phyloP scores from a whole-genome alignment of 768 basidiomycete genomes.

The Phaffia tasmanica region DNA sequence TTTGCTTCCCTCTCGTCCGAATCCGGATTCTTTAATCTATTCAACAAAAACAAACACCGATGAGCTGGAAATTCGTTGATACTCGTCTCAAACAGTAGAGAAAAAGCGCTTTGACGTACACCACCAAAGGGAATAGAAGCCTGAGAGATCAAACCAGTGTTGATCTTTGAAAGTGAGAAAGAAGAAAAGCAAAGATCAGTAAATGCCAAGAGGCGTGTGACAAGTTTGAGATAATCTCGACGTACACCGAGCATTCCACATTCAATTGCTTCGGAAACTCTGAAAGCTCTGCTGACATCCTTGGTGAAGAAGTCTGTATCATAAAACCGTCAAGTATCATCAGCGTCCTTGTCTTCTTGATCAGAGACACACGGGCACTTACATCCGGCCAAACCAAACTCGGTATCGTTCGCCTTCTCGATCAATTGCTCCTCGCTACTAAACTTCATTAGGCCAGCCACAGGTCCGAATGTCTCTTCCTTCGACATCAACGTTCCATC shows the following conservation, averaged over 20 bases:
- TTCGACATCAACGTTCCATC: constrained; percentile 50
- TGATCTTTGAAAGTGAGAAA: constrained; percentile 36
- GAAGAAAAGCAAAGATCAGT: not conserved
- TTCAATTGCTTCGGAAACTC: constrained; percentile 86
- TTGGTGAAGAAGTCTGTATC: constrained; percentile 65
- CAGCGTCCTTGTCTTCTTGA: not conserved
- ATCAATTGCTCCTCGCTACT: constrained; percentile 90
- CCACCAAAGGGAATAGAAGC: constrained; percentile 80
- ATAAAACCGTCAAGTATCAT: not conserved
- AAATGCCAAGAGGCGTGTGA: constrained; percentile 26
- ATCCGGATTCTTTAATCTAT: constrained; percentile 55
- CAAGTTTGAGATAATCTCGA: not conserved
- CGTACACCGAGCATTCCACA: constrained; percentile 76
- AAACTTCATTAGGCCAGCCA: constrained; percentile 78
- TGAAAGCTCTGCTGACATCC: constrained; percentile 81
- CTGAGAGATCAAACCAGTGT: constrained; percentile 68
- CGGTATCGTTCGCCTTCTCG: constrained; percentile 65
- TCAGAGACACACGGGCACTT: not conserved
- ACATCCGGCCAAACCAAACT: constrained; percentile 72
- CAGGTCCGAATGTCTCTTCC: constrained; percentile 90
- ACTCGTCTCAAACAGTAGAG: not conserved
- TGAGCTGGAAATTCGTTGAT: not conserved
- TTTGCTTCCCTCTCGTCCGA: constrained; percentile 68
- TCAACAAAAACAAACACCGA: not conserved
- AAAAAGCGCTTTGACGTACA: constrained; percentile 40